phyloP scores from a whole-genome alignment of 2,329 filamentous ascomycete genomes.

The Erysiphe pulchra region DNA sequence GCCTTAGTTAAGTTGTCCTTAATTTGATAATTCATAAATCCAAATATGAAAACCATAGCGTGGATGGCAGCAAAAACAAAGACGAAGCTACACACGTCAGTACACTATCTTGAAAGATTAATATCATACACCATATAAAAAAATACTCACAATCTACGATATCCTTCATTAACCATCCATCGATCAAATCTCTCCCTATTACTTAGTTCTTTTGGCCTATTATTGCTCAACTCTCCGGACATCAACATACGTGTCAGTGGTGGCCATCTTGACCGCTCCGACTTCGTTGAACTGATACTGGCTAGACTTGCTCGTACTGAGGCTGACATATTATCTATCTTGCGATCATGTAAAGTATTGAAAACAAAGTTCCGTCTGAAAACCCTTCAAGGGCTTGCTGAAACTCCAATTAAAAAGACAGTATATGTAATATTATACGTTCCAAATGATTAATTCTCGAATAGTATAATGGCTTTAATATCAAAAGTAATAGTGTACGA shows the following conservation, averaged over 20 bases:
- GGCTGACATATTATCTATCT: constrained; percentile 2
- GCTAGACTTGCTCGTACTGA: constrained; percentile 15
- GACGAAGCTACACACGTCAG: constrained; percentile 32
- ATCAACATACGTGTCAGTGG: constrained; percentile 61
- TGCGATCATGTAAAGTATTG: no score
- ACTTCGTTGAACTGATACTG: constrained; percentile 13
- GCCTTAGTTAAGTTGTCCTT: constrained; percentile 48
- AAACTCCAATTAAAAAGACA: no score
- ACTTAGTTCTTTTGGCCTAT: constrained; percentile 41
- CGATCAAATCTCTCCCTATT: constrained; percentile 49
- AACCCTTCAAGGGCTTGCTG: no score
- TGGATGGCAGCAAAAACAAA: constrained; percentile 50
- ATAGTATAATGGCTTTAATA: no score
- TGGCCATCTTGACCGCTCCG: constrained; percentile 59
- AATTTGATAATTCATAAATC: constrained; percentile 52
- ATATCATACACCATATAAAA: not conserved
- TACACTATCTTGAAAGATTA: not conserved
- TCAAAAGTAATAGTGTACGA: no score
- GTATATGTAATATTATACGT: no score
- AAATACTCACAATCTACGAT: constrained; percentile 43
- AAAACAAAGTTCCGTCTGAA: no score
- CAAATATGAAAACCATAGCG: constrained; percentile 53
- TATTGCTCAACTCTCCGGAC: constrained; percentile 57
- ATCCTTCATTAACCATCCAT: constrained; percentile 81
- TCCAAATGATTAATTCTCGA: no score